Evolutionary conservation across 306 rosid genomes (phyloP).

Genomic region (Castanea mollissima): DNA sequence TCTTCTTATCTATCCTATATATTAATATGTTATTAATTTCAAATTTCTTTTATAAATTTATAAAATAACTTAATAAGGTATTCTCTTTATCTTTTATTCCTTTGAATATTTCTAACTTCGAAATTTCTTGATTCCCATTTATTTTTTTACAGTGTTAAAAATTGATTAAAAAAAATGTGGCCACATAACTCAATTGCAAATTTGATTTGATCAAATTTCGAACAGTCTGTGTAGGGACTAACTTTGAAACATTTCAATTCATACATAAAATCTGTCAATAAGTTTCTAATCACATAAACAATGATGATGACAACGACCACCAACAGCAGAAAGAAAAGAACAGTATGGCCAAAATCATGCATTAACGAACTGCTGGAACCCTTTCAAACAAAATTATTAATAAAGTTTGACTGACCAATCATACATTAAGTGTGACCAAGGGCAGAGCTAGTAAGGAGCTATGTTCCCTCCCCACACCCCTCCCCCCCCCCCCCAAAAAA

Average conservation of each 20-base stretch:
- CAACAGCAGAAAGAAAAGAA: background rate
- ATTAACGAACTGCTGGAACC: background rate
- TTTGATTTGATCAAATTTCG: background rate
- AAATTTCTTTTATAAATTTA: too few relatives aligned
- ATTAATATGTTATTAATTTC: too few relatives aligned
- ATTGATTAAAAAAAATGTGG: too few relatives aligned
- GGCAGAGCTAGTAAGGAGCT: background rate
- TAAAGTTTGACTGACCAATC: background rate
- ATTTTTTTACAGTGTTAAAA: too few relatives aligned
- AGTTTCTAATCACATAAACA: constrained; percentile 3
- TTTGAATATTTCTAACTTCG: too few relatives aligned
- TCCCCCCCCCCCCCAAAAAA: background rate
- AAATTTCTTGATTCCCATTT: too few relatives aligned
- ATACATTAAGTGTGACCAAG: background rate
- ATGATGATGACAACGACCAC: background rate
- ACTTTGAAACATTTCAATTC: background rate
- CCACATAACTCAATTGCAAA: background rate
- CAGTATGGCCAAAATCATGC: background rate
- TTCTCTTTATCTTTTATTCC: too few relatives aligned
- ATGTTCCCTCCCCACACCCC: background rate
- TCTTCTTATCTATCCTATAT: too few relatives aligned
- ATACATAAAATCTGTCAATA: background rate
- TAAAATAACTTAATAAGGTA: too few relatives aligned
- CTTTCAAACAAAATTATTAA: background rate
- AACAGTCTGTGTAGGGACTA: background rate